Percentiles rank a stretch among this genome's conserved stretches.
Conservation (phyloP, 2,329 filamentous ascomycete genomes). For the Venturia oleaginea region DNA sequence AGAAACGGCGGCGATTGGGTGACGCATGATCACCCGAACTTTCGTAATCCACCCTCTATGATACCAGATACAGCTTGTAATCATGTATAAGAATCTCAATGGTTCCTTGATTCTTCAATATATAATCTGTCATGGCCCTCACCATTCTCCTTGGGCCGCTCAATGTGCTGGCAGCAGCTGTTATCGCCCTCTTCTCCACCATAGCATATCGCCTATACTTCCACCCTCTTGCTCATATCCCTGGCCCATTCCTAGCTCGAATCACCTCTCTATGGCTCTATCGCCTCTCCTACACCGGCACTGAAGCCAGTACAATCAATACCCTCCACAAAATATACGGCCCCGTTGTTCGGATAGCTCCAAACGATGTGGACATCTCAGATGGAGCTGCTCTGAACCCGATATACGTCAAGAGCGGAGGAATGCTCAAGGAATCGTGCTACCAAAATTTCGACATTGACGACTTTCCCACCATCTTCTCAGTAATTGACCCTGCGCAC, state of each 20-base stretch:
- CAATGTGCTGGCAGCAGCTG: neutral
- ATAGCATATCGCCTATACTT: slow-evolving; percentile 9
- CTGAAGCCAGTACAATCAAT: slow-evolving; percentile 19
- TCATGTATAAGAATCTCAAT: neutral
- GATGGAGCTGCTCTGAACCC: slow-evolving; percentile 37
- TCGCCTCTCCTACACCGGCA: neutral
- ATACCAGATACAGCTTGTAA: neutral
- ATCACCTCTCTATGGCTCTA: slow-evolving; percentile 11
- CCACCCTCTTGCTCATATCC: slow-evolving; percentile 12
- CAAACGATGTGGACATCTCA: slow-evolving; percentile 28
- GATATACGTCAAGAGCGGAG: slow-evolving; percentile 44
- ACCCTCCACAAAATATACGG: slow-evolving; percentile 18
- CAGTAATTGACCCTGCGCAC: slow-evolving; percentile 32
- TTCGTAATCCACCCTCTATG: neutral
- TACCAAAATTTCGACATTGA: slow-evolving; percentile 52
- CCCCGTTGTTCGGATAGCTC: slow-evolving; percentile 20
- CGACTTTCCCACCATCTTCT: slow-evolving; percentile 47
- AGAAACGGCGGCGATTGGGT: neutral
- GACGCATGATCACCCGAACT: neutral
- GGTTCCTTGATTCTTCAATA: neutral
- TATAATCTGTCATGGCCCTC: slow-evolving; percentile 1
- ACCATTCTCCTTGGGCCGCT: slow-evolving; percentile 11
- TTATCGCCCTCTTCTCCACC: neutral
- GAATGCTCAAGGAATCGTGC: slow-evolving; percentile 43
- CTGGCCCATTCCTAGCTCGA: slow-evolving; percentile 10